phyloP scores from a whole-genome alignment of 306 rosid genomes.

The Vigna angularis region DNA sequence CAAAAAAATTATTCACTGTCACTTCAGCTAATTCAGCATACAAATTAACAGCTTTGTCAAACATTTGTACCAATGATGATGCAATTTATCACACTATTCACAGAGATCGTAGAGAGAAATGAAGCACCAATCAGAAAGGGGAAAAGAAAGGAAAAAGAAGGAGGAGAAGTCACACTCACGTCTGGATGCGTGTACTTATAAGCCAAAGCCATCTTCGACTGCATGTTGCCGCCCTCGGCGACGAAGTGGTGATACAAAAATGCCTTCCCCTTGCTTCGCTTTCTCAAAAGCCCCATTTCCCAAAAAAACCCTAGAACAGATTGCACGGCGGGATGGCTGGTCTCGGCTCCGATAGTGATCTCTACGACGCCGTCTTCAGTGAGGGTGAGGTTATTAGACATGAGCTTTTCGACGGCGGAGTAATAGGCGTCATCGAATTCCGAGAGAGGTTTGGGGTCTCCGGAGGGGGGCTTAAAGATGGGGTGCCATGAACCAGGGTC shows the following conservation, averaged over 20 bases:
- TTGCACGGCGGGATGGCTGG: slow-evolving; percentile 69
- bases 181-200: slow-evolving; percentile 87
- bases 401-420: slow-evolving; percentile 60
- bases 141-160: not conserved
- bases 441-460: slow-evolving; percentile 26
- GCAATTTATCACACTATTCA: not conserved
- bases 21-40: slow-evolving; percentile 91
- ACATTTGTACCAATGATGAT: slow-evolving; percentile 58
- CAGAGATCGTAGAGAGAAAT: not conserved
- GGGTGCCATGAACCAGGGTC: slow-evolving; percentile 97
- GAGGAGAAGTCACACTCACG: slow-evolving; percentile 40
- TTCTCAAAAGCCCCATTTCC: slow-evolving; percentile 76
- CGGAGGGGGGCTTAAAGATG: slow-evolving; percentile 67
- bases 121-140: not conserved
- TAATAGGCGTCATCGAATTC: slow-evolving; percentile 59
- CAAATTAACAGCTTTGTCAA: slow-evolving; percentile 77
- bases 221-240: slow-evolving; percentile 77
- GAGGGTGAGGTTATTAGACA: slow-evolving; percentile 53
- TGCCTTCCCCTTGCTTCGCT: slow-evolving; percentile 70
- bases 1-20: slow-evolving; percentile 84
- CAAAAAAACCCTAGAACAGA: slow-evolving; percentile 82
- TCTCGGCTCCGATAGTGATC: slow-evolving; percentile 58
- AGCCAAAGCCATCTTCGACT: slow-evolving; percentile 96
- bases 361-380: slow-evolving; percentile 70
- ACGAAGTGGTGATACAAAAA: slow-evolving; percentile 82